phyloP scores from a whole-genome alignment of 129 eudicot genomes.

The Artemisia annua region DNA sequence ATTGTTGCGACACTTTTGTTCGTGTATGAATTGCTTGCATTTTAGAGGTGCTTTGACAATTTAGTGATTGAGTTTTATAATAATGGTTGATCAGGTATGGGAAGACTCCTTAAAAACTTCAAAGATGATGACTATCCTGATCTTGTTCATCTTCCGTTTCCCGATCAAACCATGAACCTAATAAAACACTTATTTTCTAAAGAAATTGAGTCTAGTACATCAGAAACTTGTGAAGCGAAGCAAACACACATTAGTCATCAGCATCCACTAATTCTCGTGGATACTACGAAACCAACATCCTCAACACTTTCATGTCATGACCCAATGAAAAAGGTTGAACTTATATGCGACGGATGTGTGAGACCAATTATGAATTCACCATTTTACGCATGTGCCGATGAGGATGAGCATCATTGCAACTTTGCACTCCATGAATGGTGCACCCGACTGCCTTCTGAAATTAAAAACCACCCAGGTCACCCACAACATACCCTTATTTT shows the following conservation, averaged over 20 bases:
- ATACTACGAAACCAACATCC: background rate
- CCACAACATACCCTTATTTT: slow-evolving; percentile 4
- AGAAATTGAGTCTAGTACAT: background rate
- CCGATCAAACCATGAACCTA: background rate
- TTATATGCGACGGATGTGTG: background rate
- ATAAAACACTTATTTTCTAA: background rate
- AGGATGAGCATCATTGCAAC: background rate
- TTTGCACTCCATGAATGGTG: slow-evolving; percentile 4
- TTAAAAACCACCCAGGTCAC: slow-evolving; percentile 1
- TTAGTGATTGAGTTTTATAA: background rate
- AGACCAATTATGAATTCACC: background rate
- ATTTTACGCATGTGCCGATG: background rate
- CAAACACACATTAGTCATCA: background rate
- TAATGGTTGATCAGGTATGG: background rate
- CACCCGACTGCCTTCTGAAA: background rate
- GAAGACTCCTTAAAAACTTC: background rate
- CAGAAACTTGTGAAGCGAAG: background rate
- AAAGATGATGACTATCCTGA: background rate
- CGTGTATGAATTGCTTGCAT: too few relatives aligned
- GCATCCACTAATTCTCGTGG: slow-evolving; percentile 1
- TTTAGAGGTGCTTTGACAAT: too few relatives aligned
- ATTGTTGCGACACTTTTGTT: too few relatives aligned
- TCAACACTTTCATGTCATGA: background rate
- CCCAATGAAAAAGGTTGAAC: background rate
- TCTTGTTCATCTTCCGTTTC: background rate